phyloP scores from a whole-genome alignment of 2,329 filamentous ascomycete species.

The Dothidotthia symphoricarpi region DNA sequence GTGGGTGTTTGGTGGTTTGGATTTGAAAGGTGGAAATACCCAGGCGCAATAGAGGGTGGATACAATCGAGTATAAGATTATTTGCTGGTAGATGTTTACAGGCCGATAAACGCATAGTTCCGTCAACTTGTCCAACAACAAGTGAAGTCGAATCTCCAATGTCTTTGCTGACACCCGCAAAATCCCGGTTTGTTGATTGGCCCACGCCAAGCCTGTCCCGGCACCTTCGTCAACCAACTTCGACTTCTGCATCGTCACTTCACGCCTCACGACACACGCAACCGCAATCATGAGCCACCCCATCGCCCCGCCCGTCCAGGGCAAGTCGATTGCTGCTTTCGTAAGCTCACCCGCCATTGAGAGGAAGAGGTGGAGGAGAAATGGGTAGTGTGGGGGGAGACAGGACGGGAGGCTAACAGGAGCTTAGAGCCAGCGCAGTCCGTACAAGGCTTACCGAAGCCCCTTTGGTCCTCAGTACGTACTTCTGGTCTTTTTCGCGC shows the following conservation, averaged over 20 bases:
- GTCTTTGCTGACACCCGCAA: slow-evolving; percentile 22
- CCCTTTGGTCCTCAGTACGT: slow-evolving; percentile 60
- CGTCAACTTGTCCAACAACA: too few species aligned
- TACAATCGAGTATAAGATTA: too few species aligned
- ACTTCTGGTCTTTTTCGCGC: slow-evolving; percentile 8
- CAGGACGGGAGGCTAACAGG: slow-evolving; percentile 14
- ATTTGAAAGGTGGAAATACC: too few species aligned
- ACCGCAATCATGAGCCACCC: slow-evolving; percentile 8
- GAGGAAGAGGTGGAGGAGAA: slow-evolving; percentile 1
- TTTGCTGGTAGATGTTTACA: too few species aligned
- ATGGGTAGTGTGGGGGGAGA: slow-evolving; percentile 9
- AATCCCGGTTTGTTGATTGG: slow-evolving; percentile 24
- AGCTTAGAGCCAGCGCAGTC: slow-evolving; percentile 34
- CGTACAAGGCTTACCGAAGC: slow-evolving; percentile 54
- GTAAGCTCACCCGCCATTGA: slow-evolving; percentile 18
- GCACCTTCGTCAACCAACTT: slow-evolving; percentile 13
- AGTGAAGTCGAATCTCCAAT: too few species aligned
- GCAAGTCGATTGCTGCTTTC: slow-evolving; percentile 30
- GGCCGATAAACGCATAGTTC: too few species aligned
- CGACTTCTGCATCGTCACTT: slow-evolving; percentile 11
- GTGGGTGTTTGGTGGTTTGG: too few species aligned
- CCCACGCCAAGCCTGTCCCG: slow-evolving; percentile 5
- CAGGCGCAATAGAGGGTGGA: too few species aligned
- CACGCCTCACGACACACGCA: slow-evolving; percentile 8
- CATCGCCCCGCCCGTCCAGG: slow-evolving; percentile 18